A percentile compares a stretch with the other conserved stretches of the same genome.
Conservation (phyloP, 139 green algal genomes). For the Chlamydomonas eustigma region DNA sequence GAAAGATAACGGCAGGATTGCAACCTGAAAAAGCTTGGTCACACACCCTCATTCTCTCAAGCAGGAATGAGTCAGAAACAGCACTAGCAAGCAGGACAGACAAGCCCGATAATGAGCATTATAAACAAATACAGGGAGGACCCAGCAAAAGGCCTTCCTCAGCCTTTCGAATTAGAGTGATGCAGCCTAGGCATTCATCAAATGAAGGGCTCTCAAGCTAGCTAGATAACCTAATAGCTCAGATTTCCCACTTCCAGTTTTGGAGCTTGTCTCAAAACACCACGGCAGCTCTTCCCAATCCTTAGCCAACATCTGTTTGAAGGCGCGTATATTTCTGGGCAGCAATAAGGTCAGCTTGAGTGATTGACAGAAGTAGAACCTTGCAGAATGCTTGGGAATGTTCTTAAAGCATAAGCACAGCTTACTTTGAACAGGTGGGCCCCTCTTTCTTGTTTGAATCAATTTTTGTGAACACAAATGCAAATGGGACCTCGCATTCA, state of each 20-base stretch:
- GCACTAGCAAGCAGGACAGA: no score
- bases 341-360: background rate
- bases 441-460: conserved; percentile 34
- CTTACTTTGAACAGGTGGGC: background rate
- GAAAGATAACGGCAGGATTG: no score
- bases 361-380: background rate
- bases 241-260: conserved; percentile 26
- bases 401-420: no score
- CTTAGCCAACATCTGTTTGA: conserved; percentile 31
- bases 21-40: no score
- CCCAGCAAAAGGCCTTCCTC: no score
- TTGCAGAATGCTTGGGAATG: no score
- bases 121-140: no score
- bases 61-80: no score
- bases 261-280: conserved; percentile 53
- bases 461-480: conserved; percentile 42
- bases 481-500: conserved; percentile 49
- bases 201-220: conserved; percentile 24
- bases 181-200: conserved; percentile 4
- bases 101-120: no score
- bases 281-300: conserved; percentile 48
- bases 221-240: conserved; percentile 52
- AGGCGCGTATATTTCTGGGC: conserved; percentile 10
- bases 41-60: no score
- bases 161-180: no score